Evolutionary conservation across 768 basidiomycete species (phyloP).

Genomic region (Termitomyces bulborhizus): DNA sequence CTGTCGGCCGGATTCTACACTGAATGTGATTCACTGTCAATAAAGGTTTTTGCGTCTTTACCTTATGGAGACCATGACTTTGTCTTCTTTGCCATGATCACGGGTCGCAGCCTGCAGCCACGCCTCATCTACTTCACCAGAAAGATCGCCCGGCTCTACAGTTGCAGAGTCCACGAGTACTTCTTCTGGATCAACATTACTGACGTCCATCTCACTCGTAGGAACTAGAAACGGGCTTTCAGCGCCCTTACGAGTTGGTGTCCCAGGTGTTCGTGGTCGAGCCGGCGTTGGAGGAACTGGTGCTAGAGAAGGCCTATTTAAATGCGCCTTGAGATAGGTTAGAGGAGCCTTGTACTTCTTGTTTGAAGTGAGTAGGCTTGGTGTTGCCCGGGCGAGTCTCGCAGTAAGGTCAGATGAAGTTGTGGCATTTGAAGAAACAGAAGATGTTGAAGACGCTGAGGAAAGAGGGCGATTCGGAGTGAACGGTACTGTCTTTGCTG

Average conservation of each 20-base stretch:
- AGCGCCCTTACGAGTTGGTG: slow-evolving; percentile 36
- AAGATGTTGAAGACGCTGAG: slow-evolving; percentile 14
- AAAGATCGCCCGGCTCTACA: slow-evolving; percentile 63
- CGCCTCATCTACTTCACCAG: slow-evolving; percentile 60
- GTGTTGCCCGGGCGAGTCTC: slow-evolving; percentile 25
- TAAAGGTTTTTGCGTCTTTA: slow-evolving; percentile 21
- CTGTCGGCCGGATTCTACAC: slow-evolving; percentile 58
- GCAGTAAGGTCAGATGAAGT: slow-evolving; percentile 18
- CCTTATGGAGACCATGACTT: slow-evolving; percentile 84
- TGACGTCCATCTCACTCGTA: slow-evolving; percentile 70
- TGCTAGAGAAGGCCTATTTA: slow-evolving; percentile 29
- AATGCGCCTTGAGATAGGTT: slow-evolving; percentile 6
- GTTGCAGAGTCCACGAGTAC: slow-evolving; percentile 71
- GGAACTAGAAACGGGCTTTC: slow-evolving; percentile 42
- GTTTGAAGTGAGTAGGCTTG: slow-evolving; percentile 29
- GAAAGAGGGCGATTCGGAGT: slow-evolving; percentile 52
- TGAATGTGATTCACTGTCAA: slow-evolving; percentile 1
- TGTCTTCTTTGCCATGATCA: slow-evolving; percentile 70
- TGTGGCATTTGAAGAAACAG: slow-evolving; percentile 22
- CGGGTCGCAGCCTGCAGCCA: slow-evolving; percentile 33
- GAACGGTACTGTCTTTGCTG: slow-evolving; percentile 37
- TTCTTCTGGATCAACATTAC: slow-evolving; percentile 67
- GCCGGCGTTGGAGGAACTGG: slow-evolving; percentile 52
- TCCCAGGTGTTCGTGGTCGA: slow-evolving; percentile 51
- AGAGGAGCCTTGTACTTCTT: slow-evolving; percentile 68